phyloP scores from a whole-genome alignment of 164 flowering plant species.

The Aristolochia californica region DNA sequence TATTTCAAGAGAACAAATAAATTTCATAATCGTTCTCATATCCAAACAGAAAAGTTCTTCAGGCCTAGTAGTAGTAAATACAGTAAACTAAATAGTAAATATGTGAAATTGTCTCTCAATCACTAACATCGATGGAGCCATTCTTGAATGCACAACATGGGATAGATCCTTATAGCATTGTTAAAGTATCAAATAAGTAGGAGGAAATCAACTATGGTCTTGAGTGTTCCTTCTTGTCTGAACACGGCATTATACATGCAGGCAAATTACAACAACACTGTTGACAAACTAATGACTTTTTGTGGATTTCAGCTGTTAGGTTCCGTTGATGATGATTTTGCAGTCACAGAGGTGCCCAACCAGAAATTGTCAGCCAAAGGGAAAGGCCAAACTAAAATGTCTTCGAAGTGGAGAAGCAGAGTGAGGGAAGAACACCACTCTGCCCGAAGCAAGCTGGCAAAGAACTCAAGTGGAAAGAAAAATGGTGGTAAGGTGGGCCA shows the following conservation, averaged over 20 bases:
- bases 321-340: conserved; percentile 37
- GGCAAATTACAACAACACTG: no score
- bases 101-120: no score
- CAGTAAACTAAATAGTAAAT: no score
- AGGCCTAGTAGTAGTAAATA: no score
- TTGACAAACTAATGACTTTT: not conserved
- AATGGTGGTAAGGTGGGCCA: conserved; percentile 13
- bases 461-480: conserved; percentile 19
- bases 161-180: no score
- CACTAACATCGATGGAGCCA: no score
- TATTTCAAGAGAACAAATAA: no score
- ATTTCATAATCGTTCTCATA: no score
- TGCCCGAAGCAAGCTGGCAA: conserved; percentile 17
- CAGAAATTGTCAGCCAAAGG: conserved; percentile 10
- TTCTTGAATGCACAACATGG: no score
- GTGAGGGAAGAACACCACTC: conserved; percentile 13
- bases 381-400: conserved; percentile 15
- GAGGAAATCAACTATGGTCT: no score
- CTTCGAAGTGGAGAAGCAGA: conserved; percentile 14
- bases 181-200: no score
- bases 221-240: not conserved
- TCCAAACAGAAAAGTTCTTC: no score
- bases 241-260: not conserved
- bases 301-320: conserved; percentile 54
- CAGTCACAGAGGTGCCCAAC: conserved; percentile 20